These are phyloP conservation scores for Trichosporon ovoides DNA, from an alignment of 1,284 basidiomycete genomes.

Conservation along the genomic window DNA sequence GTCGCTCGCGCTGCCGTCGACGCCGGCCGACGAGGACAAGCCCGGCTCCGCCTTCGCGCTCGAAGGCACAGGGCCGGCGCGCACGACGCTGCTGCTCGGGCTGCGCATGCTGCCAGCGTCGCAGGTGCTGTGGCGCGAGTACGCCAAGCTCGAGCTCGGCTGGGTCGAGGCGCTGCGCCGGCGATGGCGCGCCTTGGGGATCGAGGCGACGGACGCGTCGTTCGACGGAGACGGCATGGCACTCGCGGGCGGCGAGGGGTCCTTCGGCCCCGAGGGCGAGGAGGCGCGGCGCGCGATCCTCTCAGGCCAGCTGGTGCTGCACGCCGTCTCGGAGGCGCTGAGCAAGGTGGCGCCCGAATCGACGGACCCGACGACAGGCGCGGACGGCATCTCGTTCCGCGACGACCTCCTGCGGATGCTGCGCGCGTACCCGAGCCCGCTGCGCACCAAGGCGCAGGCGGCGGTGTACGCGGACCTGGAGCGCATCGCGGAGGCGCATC, in stretches of 20 bases:
- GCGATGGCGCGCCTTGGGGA: slow-evolving; percentile 64
- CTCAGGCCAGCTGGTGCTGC: slow-evolving; percentile 43
- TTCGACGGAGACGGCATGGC: slow-evolving; percentile 25
- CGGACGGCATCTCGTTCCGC: slow-evolving; percentile 34
- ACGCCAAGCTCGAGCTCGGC: slow-evolving; percentile 83
- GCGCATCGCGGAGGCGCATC: slow-evolving; percentile 7
- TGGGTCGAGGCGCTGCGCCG: slow-evolving; percentile 78
- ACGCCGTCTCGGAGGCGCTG: slow-evolving; percentile 41
- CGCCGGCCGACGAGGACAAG: slow-evolving; percentile 10
- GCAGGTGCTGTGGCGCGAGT: slow-evolving; percentile 74
- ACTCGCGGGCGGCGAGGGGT: slow-evolving; percentile 39
- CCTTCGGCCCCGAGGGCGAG: slow-evolving; percentile 47
- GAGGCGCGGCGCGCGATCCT: slow-evolving; percentile 46
- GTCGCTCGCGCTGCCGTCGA: slow-evolving; percentile 28
- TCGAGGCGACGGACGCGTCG: slow-evolving; percentile 20
- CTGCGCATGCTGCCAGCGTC: slow-evolving; percentile 68
- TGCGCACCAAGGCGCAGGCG: slow-evolving; percentile 34
- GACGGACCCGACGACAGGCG: slow-evolving; percentile 9
- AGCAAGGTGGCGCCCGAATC: slow-evolving; percentile 24
- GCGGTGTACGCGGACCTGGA: slow-evolving; percentile 39
- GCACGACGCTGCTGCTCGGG: slow-evolving; percentile 77
- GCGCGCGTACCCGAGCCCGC: slow-evolving; percentile 43
- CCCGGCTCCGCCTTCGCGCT: slow-evolving; percentile 34
- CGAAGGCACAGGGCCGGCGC: slow-evolving; percentile 57
- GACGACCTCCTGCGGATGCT: slow-evolving; percentile 34